Percentiles rank a stretch among this genome's conserved stretches.
These are phyloP conservation scores for Coniophora puteana DNA, from an alignment of 1,284 basidiomycete genomes.

Conservation along the genomic window DNA sequence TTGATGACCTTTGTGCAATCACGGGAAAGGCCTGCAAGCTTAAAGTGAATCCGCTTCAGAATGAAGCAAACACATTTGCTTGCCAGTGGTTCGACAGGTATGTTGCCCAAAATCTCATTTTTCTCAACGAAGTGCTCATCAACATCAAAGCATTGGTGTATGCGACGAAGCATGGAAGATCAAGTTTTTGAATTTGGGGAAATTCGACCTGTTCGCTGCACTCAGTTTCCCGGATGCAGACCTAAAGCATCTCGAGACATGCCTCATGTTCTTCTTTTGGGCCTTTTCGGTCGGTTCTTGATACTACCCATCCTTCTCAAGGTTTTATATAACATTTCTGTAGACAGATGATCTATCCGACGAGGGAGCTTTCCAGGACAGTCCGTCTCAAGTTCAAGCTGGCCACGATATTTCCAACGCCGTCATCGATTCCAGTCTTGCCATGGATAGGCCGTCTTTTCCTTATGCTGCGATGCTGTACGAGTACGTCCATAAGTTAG, in stretches of 20 bases:
- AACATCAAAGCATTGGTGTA: conserved; percentile 27
- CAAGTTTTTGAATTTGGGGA: conserved; percentile 33
- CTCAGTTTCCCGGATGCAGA: conserved; percentile 43
- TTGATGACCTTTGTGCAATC: conserved; percentile 28
- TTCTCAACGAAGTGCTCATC: too few relatives aligned
- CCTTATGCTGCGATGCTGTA: conserved; percentile 40
- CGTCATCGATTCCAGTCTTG: conserved; percentile 27
- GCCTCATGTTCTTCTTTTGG: conserved; percentile 44
- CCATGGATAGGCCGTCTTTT: conserved; percentile 29
- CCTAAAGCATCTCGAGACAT: conserved; percentile 35
- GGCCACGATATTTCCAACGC: conserved; percentile 33
- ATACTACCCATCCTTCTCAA: background rate
- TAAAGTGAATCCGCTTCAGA: conserved; percentile 25
- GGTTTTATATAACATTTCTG: conserved; percentile 2
- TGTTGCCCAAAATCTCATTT: background rate
- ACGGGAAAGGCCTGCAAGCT: conserved; percentile 32
- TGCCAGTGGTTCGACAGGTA: conserved; percentile 27
- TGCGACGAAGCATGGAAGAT: conserved; percentile 29
- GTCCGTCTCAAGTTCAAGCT: conserved; percentile 34
- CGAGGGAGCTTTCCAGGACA: conserved; percentile 37
- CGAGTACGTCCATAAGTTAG: conserved; percentile 28
- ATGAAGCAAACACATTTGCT: conserved; percentile 28
- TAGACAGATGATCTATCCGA: conserved; percentile 42
- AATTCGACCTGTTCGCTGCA: conserved; percentile 41
- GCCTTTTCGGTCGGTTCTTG: conserved; percentile 38